phyloP scores from a whole-genome alignment of 2,329 filamentous ascomycete genomes.

The Ilyonectria mors-panacis region DNA sequence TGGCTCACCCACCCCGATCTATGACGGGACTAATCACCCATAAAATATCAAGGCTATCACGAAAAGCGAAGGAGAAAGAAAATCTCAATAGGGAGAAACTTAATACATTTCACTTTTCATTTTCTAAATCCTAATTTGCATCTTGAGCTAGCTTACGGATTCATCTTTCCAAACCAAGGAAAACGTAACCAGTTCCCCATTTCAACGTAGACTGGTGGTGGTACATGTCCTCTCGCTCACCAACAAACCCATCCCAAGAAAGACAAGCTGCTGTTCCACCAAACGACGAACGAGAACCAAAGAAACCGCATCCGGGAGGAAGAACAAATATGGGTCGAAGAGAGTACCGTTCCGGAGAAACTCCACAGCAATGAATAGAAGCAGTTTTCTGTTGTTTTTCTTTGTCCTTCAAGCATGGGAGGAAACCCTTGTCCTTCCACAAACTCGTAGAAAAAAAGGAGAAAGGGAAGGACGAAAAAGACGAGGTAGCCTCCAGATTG shows the following conservation, averaged over 20 bases:
- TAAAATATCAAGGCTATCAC: neutral
- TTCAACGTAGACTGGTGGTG: neutral
- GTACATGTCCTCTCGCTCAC: neutral
- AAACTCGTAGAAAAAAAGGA: neutral
- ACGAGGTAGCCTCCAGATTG: conserved; percentile 20
- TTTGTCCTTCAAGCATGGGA: conserved; percentile 3
- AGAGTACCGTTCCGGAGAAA: conserved; percentile 2
- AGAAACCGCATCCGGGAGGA: neutral
- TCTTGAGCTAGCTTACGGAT: neutral
- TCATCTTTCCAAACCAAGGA: neutral
- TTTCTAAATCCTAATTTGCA: neutral
- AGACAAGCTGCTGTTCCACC: conserved; percentile 1
- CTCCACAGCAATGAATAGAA: conserved; percentile 32
- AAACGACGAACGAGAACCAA: conserved; percentile 4
- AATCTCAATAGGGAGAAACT: neutral
- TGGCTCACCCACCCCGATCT: neutral
- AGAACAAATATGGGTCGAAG: neutral
- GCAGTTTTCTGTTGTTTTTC: conserved; percentile 14
- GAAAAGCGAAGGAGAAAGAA: neutral
- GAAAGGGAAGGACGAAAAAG: conserved; percentile 16
- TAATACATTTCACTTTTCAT: neutral
- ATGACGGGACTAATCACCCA: neutral
- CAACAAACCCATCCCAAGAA: neutral
- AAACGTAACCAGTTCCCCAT: neutral
- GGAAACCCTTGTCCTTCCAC: neutral